Base-by-base conservation (phyloP, 345 rosid species). In the Corchorus capsularis region DNA sequence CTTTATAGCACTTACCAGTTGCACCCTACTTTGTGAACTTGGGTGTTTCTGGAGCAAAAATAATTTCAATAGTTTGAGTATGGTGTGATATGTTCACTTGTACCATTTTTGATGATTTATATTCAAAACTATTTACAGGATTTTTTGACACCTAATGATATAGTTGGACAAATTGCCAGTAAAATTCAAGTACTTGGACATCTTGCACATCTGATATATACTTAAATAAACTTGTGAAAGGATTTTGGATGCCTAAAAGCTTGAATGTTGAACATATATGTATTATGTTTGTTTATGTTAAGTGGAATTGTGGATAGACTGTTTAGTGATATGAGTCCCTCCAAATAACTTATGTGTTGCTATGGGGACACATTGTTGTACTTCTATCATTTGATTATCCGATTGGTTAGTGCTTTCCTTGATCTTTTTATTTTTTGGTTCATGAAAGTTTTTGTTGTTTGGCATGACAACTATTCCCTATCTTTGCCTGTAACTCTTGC, bases 221-320 rank as follows among this genome's bases (percentile, higher is more conserved):
- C 43, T 46, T 59, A 32, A 39, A 61, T 59, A 19, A 61, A 63
- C 19, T 14, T 46, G 11, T 32, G 46, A 57, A 45, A 12, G 32
- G 57, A 32, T 55, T n/a, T 71, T 55, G 74, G 63, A 46, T 69
- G 46, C 53, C 73, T 57, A 14, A 73, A 57, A 17, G 55, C 59
- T 45, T 37, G 43, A 53, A 49, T 69, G 15, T 32, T 69, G 4
- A n/a, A 34, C 32, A 10, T 32, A 69, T 34, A 52, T 69, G 60
- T 27, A 52, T 52, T 34, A 50, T 68, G 20, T 27, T 57, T 69
- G 20, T 69, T 50, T 39, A 16, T 17, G 27, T 27, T 27, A 27
- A 27, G 27, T 27, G 27, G 27, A 27, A 27, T 27, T 27, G 49
- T 64, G 22, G 14, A 39, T n/a, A 9, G 47, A 64, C 34, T n/a